Base-by-base conservation (phyloP, 2,329 filamentous ascomycete genomes). In the Myrmaecium sp. region DNA sequence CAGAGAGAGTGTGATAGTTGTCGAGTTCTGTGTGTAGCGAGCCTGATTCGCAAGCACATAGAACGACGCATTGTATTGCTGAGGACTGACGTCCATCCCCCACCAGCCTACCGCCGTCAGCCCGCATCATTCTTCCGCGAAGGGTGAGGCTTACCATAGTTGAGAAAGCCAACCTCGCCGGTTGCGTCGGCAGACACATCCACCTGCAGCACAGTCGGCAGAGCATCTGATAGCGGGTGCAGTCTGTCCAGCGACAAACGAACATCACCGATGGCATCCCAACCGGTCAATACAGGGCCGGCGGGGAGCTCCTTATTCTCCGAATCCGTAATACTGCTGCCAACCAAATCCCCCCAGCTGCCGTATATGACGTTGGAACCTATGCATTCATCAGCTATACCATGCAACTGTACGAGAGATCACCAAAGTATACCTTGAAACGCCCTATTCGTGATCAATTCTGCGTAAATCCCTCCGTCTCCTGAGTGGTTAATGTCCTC, bases 391-490 rank as follows among this genome's bases (percentile, higher is more conserved):
- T n/a, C 8, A 7, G 18, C 8, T 20, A n/a, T 8, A 20, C 8
- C 18, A 20, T n/a, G 18, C n/a, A 7, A n/a, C n/a, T n/a, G 18
- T 7, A n/a, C n/a, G 47, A 59, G 10, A 40, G 36, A 12, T 51
- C 47, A 8, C 27, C n/a, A n/a, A n/a, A n/a, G n/a, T n/a, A 22
- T 16, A 32, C 55, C 58, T 46, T 81, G 75, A 40, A 81, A 79
- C 7, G 73, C 75, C 25, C 73, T 64, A 47, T 81, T 81, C 27
- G 62, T 64, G 30, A 81, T 65, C 30, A 81, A 48, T 41, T 81
- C 74, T 25, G 69, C 74, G 42, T 81, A 80, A 34, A 80, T 66
- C 4, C 74, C 75, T 13, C 75, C 74, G 41, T 81, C 75, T 3
- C 74, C 74, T 2, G 68, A 73, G 44, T 76, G 68, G 46, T 70